phyloP scores from a whole-genome alignment of 1,284 basidiomycete species.

The Boletus subluridellus region DNA sequence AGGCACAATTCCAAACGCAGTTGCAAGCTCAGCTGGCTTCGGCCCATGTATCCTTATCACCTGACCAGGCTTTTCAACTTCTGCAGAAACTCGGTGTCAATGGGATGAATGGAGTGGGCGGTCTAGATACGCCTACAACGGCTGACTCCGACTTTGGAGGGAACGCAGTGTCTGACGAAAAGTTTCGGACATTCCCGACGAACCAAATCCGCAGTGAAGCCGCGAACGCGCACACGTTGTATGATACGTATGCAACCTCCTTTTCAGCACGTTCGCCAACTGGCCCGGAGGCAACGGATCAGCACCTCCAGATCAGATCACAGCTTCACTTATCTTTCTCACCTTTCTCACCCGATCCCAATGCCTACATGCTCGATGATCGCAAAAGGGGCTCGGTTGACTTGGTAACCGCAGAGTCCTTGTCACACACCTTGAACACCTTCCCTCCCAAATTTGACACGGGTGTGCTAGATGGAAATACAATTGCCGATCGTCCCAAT shows the following conservation, averaged over 20 bases:
- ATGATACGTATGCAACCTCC: slow-evolving; percentile 22
- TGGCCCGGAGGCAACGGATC: slow-evolving; percentile 16
- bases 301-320: slow-evolving; percentile 23
- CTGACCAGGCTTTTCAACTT: slow-evolving; percentile 66
- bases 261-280: slow-evolving; percentile 14
- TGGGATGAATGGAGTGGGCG: slow-evolving; percentile 37
- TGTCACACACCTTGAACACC: slow-evolving; percentile 43
- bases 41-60: slow-evolving; percentile 41
- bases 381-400: slow-evolving; percentile 35
- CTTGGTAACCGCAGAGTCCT: slow-evolving; percentile 27
- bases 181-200: slow-evolving; percentile 26
- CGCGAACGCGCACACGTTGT: slow-evolving; percentile 16
- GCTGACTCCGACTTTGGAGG: slow-evolving; percentile 17
- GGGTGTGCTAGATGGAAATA: slow-evolving; percentile 17
- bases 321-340: slow-evolving; percentile 46
- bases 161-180: slow-evolving; percentile 30
- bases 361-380: slow-evolving; percentile 35
- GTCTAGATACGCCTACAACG: slow-evolving; percentile 16
- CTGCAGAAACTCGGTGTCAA: slow-evolving; percentile 58
- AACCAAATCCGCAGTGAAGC: slow-evolving; percentile 25
- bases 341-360: slow-evolving; percentile 62
- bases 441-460: slow-evolving; percentile 34
- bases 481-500: slow-evolving; percentile 36
- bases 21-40: slow-evolving; percentile 39
- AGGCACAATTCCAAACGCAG: slow-evolving; percentile 48